These are phyloP conservation scores for Salix dunnii DNA, from an alignment of 345 rosid species.

Conservation along the genomic window DNA sequence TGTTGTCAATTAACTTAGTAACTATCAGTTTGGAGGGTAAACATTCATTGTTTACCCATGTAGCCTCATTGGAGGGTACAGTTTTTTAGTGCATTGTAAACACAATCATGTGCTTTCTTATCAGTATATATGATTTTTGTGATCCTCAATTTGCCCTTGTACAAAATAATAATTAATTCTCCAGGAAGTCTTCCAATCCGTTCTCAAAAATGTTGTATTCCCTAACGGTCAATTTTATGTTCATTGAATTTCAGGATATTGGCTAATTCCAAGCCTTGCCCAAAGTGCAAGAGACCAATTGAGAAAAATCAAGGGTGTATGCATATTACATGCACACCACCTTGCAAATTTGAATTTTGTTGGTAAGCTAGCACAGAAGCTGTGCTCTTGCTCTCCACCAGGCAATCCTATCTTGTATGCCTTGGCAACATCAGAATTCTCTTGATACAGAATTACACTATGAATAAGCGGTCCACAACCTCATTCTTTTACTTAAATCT, in stretches of 20 bases:
- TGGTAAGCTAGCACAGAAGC: constrained; percentile 44
- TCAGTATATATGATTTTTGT: not conserved
- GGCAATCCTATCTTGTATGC: not conserved
- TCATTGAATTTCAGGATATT: constrained; percentile 28
- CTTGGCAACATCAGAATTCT: not conserved
- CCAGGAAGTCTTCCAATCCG: not conserved
- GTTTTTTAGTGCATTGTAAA: not conserved
- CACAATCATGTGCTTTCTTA: not conserved
- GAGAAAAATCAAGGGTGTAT: constrained; percentile 40
- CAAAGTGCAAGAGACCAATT: constrained; percentile 36
- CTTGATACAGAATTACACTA: not conserved
- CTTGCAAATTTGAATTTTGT: constrained; percentile 75
- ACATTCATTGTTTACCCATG: not conserved
- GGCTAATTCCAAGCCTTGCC: constrained; percentile 41
- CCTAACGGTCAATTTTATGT: not conserved
- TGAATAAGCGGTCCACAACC: not conserved
- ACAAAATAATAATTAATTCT: not conserved
- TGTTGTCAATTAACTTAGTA: not conserved
- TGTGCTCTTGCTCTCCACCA: not conserved
- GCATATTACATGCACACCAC: constrained; percentile 66
- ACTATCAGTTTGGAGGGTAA: not conserved
- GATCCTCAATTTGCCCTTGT: not conserved
- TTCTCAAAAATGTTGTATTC: not conserved
- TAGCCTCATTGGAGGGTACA: not conserved
- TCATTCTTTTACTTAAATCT: not conserved